Conservation (phyloP, 768 basidiomycete genomes). For the Pleurotus cornucopiae region DNA sequence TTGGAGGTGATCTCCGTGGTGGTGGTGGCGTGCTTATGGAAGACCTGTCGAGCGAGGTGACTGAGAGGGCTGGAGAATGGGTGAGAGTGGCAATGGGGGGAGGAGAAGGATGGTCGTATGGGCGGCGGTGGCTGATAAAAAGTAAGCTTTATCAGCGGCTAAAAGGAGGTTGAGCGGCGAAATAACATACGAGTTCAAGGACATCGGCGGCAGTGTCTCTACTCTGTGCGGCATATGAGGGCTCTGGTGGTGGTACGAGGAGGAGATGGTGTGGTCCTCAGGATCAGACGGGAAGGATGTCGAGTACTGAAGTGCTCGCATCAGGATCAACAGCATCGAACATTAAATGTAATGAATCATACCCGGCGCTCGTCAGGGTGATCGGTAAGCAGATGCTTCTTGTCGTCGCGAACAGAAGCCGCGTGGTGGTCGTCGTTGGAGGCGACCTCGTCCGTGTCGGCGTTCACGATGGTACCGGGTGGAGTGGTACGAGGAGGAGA, state of each 20-base stretch:
- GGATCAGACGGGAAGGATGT: slow-evolving; percentile 33
- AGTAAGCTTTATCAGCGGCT: slow-evolving; percentile 16
- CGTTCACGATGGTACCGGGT: background rate
- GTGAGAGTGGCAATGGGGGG: slow-evolving; percentile 47
- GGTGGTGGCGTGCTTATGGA: slow-evolving; percentile 60
- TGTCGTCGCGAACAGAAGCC: background rate
- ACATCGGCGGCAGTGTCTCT: slow-evolving; percentile 26
- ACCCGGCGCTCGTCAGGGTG: slow-evolving; percentile 28
- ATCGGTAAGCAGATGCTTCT: background rate
- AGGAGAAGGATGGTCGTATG: slow-evolving; percentile 35
- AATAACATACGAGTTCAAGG: slow-evolving; percentile 25
- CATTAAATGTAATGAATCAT: slow-evolving; percentile 21
- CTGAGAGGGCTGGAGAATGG: slow-evolving; percentile 59
- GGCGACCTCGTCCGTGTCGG: background rate
- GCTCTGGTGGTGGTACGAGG: slow-evolving; percentile 12
- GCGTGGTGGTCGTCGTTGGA: too few species aligned
- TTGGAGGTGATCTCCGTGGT: slow-evolving; percentile 36
- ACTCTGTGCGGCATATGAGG: slow-evolving; percentile 50
- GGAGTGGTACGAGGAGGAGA: background rate
- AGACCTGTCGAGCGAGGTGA: slow-evolving; percentile 57
- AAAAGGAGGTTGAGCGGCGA: slow-evolving; percentile 13
- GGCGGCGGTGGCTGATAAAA: slow-evolving; percentile 30
- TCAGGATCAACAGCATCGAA: slow-evolving; percentile 24
- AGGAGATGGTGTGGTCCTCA: slow-evolving; percentile 18
- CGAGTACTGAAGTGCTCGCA: slow-evolving; percentile 35